These are phyloP conservation scores for Aspergillus indologenus DNA, from an alignment of 495 filamentous ascomycete species.

Conservation along the genomic window DNA sequence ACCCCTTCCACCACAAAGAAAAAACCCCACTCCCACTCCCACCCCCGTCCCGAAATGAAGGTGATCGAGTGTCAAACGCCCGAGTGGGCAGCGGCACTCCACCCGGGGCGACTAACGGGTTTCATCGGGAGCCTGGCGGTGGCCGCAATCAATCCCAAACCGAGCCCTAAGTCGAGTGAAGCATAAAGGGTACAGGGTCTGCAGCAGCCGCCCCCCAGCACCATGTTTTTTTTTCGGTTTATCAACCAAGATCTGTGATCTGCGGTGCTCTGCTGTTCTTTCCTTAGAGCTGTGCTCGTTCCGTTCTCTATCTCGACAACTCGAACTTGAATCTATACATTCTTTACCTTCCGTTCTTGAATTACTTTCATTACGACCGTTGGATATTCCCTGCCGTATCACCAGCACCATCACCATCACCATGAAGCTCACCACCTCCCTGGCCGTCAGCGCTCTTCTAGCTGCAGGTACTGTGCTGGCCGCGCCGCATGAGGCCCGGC, in stretches of 20 bases:
- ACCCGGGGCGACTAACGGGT: background rate
- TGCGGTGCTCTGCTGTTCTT: background rate
- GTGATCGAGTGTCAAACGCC: background rate
- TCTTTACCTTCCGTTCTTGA: background rate
- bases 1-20: too few relatives aligned
- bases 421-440: conserved; percentile 30
- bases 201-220: too few relatives aligned
- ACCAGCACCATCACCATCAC: background rate
- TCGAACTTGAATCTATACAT: background rate
- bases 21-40: too few relatives aligned
- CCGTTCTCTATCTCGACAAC: background rate
- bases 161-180: background rate
- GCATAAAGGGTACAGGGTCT: too few relatives aligned
- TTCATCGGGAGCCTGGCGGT: background rate
- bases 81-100: background rate
- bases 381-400: too few relatives aligned
- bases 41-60: background rate
- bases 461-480: conserved; percentile 22
- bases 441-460: conserved; percentile 23
- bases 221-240: too few relatives aligned
- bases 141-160: background rate
- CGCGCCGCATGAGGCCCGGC: conserved; percentile 19
- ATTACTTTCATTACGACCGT: too few relatives aligned
- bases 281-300: background rate
- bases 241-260: background rate